A percentile compares a stretch with the other conserved stretches of the same genome.
Conservation (phyloP, 306 rosid species). For the Urtica urens region DNA sequence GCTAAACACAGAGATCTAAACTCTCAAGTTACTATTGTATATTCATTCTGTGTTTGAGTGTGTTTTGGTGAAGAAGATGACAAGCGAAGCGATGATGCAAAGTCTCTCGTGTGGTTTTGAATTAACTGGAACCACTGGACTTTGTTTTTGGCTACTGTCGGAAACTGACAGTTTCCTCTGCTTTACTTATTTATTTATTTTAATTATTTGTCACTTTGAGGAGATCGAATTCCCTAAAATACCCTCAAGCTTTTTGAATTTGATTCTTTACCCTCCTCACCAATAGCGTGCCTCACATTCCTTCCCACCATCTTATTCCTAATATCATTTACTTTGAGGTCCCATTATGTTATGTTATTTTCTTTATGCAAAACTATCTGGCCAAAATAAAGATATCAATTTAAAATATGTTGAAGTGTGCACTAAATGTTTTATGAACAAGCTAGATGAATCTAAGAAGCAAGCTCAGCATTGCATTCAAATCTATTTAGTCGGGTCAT, state of each 20-base stretch:
- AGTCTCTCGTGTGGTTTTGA: background rate
- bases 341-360: background rate
- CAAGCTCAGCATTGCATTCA: too few species aligned
- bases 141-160: background rate
- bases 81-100: background rate
- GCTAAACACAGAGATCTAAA: background rate
- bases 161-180: background rate
- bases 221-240: conserved; percentile 17
- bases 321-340: too few species aligned
- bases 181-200: background rate
- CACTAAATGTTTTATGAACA: too few species aligned
- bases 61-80: conserved; percentile 7
- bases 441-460: too few species aligned
- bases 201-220: background rate
- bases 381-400: too few species aligned
- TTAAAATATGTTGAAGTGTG: too few species aligned
- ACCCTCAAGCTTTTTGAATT: background rate
- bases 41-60: too few species aligned
- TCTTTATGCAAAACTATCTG: too few species aligned
- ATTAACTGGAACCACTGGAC: background rate
- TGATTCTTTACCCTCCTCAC: conserved; percentile 7
- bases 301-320: too few species aligned
- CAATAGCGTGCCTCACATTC: background rate
- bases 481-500: too few species aligned
- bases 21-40: too few species aligned